Evolutionary conservation across 2,329 filamentous ascomycete species (phyloP).

Genomic region (Shiraia sp.): DNA sequence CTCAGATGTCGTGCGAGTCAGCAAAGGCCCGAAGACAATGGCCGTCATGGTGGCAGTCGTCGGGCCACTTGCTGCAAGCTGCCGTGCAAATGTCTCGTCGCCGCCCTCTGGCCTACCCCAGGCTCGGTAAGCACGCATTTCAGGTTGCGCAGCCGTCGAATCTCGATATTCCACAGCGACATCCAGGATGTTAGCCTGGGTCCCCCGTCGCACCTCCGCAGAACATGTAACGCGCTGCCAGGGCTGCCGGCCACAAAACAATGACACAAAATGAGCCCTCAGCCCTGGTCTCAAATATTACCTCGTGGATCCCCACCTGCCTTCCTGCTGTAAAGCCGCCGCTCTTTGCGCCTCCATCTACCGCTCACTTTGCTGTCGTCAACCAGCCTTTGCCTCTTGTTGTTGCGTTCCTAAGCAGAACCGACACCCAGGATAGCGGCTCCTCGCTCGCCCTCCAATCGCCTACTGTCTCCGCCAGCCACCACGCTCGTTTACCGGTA

Average conservation of each 20-base stretch:
- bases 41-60: constrained; percentile 8
- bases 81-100: constrained; percentile 26
- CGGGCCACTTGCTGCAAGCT: constrained; percentile 26
- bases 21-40: constrained; percentile 7
- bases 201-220: constrained; percentile 29
- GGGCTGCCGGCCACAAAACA: constrained; percentile 36
- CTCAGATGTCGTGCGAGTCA: constrained; percentile 15
- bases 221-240: constrained; percentile 35
- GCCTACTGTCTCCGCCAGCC: constrained; percentile 28
- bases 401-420: constrained; percentile 7
- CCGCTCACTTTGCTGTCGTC: constrained; percentile 23
- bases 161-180: constrained; percentile 25
- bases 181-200: constrained; percentile 30
- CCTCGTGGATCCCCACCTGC: constrained; percentile 34
- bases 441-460: constrained; percentile 24
- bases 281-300: constrained; percentile 37
- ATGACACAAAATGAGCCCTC: constrained; percentile 35
- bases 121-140: constrained; percentile 28
- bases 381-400: constrained; percentile 24
- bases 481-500: constrained; percentile 26
- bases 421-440: constrained; percentile 26
- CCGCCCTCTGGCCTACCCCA: constrained; percentile 12
- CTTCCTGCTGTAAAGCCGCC: constrained; percentile 21
- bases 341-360: constrained; percentile 22
- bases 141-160: constrained; percentile 31